These are phyloP conservation scores for Tephrocybe sp. DNA, from an alignment of 768 basidiomycete genomes.

Conservation along the genomic window DNA sequence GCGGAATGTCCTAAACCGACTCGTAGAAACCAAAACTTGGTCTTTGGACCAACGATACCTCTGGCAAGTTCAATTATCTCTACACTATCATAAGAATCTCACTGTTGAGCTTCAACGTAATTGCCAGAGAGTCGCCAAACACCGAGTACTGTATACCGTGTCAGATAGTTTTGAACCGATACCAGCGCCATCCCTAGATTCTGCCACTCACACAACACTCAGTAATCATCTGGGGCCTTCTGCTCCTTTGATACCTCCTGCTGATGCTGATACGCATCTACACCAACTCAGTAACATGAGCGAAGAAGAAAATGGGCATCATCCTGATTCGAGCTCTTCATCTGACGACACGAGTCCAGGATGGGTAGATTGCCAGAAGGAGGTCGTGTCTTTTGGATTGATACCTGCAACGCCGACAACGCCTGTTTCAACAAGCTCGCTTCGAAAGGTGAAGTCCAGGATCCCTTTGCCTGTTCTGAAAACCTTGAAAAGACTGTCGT, in stretches of 20 bases:
- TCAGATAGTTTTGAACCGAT: background rate
- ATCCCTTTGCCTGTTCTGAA: conserved; percentile 25
- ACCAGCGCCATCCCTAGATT: background rate
- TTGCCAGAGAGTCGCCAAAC: background rate
- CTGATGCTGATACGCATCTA: background rate
- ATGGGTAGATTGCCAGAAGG: conserved; percentile 11
- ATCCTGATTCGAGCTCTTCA: conserved; percentile 1
- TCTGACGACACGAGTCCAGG: conserved; percentile 6
- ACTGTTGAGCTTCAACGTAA: background rate
- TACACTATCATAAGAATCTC: background rate
- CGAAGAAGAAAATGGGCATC: conserved; percentile 8
- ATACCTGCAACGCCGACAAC: background rate
- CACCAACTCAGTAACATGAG: conserved; percentile 7
- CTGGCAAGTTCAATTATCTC: background rate
- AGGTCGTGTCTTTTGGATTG: conserved; percentile 9
- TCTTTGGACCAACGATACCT: background rate
- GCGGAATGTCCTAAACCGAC: background rate
- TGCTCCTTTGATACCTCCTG: background rate
- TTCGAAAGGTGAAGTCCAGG: conserved; percentile 14
- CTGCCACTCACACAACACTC: background rate
- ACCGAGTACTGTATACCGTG: background rate
- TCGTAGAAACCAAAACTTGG: background rate
- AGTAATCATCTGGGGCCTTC: background rate
- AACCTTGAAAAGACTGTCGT: conserved; percentile 20
- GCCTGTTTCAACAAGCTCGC: background rate